Base-by-base conservation (phyloP, 192 early-diverging fungal genomes). In the Backusella australiensis region DNA sequence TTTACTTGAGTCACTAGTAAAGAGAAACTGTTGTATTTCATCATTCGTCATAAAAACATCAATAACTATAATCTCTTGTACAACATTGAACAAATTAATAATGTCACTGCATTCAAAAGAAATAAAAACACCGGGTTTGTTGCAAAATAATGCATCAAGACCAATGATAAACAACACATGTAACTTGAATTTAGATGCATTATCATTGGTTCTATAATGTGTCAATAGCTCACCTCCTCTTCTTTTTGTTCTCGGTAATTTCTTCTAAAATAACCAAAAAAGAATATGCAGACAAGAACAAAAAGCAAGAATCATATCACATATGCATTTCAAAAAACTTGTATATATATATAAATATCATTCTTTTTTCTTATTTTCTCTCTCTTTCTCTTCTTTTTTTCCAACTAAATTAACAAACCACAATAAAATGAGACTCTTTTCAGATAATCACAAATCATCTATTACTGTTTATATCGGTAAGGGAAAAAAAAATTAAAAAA, bases 401-500 rank as follows among this genome's bases (percentile, higher is more conserved):
- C 0, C 42, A 14, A 44, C 42, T 44, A 0, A 14, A 44, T 11
- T 49, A 53, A 17, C 3, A 53, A 17, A 21, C 4, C 8, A 23
- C 6, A 6, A 66, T 36, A 32, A 67, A 36, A 81, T 81, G 80
- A 75, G 80, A 11, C 74, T 81, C n/a, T 81, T 81, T 74, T 73
- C 80, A 14, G 75, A 81, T 49, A 75, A 81, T 36, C 17, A 46
- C 19, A 75, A 56, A 65, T 77, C 80, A 19, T 81, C 80, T 15
- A 72, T 81, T 67, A 81, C 80, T 56, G 63, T 73, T 19, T 81
- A 81, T 71, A 77, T 81, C 35, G 80, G 80, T 77, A 81, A 67
- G 39, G 35, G 0, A 8, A 34, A 42, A 1, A 38, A 68, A 34
- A 9, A 21, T 9, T n/a, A 1, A 36, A 26, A 17, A 35, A 14